Evolutionary conservation across 139 green algal genomes (phyloP).

Genomic region (Spirogloea muscicola): DNA sequence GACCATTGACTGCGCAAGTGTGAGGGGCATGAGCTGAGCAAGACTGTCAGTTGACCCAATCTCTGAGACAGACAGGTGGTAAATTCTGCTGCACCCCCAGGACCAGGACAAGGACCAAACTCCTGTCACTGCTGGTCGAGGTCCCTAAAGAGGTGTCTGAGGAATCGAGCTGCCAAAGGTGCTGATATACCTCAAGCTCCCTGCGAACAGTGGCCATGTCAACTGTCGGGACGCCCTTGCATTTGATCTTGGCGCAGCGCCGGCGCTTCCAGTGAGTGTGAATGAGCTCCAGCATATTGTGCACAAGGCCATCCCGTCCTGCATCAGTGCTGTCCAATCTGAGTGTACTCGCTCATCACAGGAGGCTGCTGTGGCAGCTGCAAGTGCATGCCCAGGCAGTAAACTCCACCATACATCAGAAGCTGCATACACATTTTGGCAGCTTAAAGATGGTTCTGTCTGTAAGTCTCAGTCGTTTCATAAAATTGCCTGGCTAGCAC

Average conservation of each 20-base stretch:
- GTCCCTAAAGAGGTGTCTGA: neutral
- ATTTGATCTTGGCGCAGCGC: constrained; percentile 27
- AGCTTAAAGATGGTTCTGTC: too few relatives aligned
- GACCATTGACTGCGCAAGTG: too few relatives aligned
- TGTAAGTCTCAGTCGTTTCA: too few relatives aligned
- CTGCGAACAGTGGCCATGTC: constrained; percentile 35
- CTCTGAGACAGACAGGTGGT: neutral
- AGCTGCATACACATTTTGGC: too few relatives aligned
- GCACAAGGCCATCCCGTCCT: constrained; percentile 35
- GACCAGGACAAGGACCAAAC: neutral
- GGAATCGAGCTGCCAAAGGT: neutral
- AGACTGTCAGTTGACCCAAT: neutral
- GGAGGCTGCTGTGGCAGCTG: too few relatives aligned
- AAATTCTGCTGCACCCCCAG: neutral
- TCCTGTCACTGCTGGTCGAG: too few relatives aligned
- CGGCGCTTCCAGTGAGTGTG: constrained; percentile 47
- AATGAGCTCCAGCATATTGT: constrained; percentile 43
- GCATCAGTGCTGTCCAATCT: too few relatives aligned
- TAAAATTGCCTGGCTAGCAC: too few relatives aligned
- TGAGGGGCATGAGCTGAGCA: too few relatives aligned
- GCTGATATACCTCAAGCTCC: constrained; percentile 21
- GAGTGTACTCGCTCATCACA: too few relatives aligned
- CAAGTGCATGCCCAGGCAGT: too few relatives aligned
- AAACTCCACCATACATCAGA: too few relatives aligned
- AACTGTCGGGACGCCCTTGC: constrained; percentile 41